These are phyloP conservation scores for Verticillium klebahnii DNA, from an alignment of 2,329 filamentous ascomycete genomes.

Conservation along the genomic window DNA sequence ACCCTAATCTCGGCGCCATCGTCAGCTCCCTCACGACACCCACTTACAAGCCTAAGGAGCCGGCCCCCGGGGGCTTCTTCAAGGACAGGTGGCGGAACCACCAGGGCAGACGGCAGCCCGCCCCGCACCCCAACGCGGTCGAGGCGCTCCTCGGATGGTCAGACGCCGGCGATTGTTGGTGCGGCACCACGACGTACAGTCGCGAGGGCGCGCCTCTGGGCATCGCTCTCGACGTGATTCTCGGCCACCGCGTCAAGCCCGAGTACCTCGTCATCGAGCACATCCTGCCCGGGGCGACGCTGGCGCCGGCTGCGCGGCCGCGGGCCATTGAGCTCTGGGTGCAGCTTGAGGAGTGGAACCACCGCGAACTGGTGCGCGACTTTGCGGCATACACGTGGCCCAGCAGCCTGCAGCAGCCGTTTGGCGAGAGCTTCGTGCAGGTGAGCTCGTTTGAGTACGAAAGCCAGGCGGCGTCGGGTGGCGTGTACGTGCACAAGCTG, in stretches of 20 bases:
- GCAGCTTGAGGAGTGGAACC: slow-evolving; percentile 42
- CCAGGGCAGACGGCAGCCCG: slow-evolving; percentile 12
- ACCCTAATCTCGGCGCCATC: slow-evolving; percentile 57
- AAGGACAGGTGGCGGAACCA: slow-evolving; percentile 4
- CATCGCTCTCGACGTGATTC: slow-evolving; percentile 61
- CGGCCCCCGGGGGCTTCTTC: neutral
- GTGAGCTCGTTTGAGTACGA: slow-evolving; percentile 53
- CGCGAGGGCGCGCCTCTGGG: slow-evolving; percentile 42
- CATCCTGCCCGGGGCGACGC: slow-evolving; percentile 56
- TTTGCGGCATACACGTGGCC: slow-evolving; percentile 27
- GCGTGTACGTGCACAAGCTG: slow-evolving; percentile 49
- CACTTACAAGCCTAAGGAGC: neutral
- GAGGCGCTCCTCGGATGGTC: slow-evolving; percentile 65
- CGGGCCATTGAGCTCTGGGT: slow-evolving; percentile 67
- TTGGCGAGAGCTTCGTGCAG: slow-evolving; percentile 47
- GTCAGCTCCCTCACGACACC: slow-evolving; percentile 60
- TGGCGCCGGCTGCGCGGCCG: slow-evolving; percentile 59
- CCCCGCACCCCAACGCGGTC: slow-evolving; percentile 29
- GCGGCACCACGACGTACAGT: slow-evolving; percentile 47
- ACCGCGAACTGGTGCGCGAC: slow-evolving; percentile 33
- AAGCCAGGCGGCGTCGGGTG: slow-evolving; percentile 34
- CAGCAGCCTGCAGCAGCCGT: slow-evolving; percentile 23
- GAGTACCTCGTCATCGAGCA: slow-evolving; percentile 71
- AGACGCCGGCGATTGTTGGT: slow-evolving; percentile 86
- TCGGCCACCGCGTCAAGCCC: slow-evolving; percentile 55